phyloP scores from a whole-genome alignment of 805 yeast species.

The Yamadazyma kitorensis region DNA sequence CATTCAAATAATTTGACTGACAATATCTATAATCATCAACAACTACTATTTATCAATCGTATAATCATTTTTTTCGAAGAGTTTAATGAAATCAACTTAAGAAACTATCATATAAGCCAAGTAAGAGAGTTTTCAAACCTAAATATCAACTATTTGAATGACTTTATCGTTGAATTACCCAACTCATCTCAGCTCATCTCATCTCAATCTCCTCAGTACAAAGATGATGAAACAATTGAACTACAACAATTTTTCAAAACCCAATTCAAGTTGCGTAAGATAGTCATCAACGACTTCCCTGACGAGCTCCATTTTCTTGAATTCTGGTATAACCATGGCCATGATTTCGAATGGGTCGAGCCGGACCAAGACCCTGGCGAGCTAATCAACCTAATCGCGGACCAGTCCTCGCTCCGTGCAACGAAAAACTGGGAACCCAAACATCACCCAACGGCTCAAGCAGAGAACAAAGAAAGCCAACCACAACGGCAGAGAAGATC shows the following conservation, averaged over 20 bases:
- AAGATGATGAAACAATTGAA: conserved; percentile 3
- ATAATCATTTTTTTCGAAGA: conserved; percentile 42
- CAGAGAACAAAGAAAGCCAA: no score
- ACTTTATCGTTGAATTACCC: conserved; percentile 22
- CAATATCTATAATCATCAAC: conserved; percentile 29
- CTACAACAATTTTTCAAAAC: conserved; percentile 19
- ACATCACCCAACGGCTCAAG: no score
- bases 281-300: conserved; percentile 35
- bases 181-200: conserved; percentile 9
- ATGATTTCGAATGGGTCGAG: conserved; percentile 40
- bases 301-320: conserved; percentile 36
- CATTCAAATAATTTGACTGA: conserved; percentile 25
- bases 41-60: conserved; percentile 28
- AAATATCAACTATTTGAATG: conserved; percentile 17
- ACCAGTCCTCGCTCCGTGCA: no score
- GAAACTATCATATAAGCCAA: conserved; percentile 36
- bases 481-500: no score
- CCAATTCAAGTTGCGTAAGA: conserved; percentile 24
- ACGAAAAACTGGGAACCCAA: no score
- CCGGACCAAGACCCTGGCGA: conserved; percentile 49
- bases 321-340: conserved; percentile 37
- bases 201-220: background rate
- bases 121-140: conserved; percentile 20
- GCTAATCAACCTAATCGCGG: no score
- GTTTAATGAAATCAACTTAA: conserved; percentile 37